Evolutionary conservation across 805 yeast species (phyloP).

Genomic region (Metschnikowia corniflorae): DNA sequence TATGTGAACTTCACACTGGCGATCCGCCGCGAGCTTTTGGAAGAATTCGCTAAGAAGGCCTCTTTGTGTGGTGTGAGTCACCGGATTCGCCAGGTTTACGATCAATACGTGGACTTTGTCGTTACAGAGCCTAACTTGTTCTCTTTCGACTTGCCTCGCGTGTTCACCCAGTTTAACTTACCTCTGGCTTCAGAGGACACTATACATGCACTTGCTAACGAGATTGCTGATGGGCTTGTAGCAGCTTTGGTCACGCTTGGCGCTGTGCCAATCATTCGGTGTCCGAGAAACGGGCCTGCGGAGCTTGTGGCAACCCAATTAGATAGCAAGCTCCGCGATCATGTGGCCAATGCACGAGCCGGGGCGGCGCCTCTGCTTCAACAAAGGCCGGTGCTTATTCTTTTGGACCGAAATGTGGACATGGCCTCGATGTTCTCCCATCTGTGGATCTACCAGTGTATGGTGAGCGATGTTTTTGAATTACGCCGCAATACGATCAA

Average conservation of each 20-base stretch:
- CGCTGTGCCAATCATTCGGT: conserved; percentile 83
- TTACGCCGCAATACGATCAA: conserved; percentile 80
- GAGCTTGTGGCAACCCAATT: conserved; percentile 87
- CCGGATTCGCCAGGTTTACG: conserved; percentile 83
- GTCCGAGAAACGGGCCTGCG: conserved; percentile 92
- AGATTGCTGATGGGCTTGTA: conserved; percentile 75
- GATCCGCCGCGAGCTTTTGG: conserved; percentile 72
- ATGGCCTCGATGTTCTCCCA: conserved; percentile 92
- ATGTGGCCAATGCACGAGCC: conserved; percentile 63
- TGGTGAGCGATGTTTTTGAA: conserved; percentile 88
- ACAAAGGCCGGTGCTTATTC: conserved; percentile 71
- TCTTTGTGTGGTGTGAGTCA: conserved; percentile 67
- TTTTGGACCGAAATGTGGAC: conserved; percentile 87
- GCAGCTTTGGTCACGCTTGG: conserved; percentile 75
- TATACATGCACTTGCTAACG: conserved; percentile 64
- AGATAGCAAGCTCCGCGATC: conserved; percentile 81
- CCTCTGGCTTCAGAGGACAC: conserved; percentile 72
- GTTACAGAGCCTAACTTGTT: conserved; percentile 93
- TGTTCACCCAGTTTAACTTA: conserved; percentile 66
- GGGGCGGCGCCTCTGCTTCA: conserved; percentile 23
- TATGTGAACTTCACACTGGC: conserved; percentile 86
- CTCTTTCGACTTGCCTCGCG: conserved; percentile 63
- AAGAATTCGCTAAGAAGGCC: conserved; percentile 82
- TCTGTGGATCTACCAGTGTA: conserved; percentile 96
- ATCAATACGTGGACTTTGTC: conserved; percentile 87